Conservation (phyloP, 192 early-diverging fungal species). For the Linnemannia schmuckeri region DNA sequence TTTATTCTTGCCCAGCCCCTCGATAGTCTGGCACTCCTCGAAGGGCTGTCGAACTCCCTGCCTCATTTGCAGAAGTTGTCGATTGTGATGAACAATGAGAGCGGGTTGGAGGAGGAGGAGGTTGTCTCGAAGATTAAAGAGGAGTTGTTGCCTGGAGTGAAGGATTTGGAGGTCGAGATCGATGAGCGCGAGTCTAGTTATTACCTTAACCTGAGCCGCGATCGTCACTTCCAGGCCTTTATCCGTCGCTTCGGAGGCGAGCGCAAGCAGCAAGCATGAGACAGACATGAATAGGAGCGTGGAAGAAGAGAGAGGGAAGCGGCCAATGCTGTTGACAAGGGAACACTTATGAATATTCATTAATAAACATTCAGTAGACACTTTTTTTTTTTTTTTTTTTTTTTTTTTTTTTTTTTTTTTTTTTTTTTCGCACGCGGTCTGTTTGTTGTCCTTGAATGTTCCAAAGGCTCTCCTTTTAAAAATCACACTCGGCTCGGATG, state of each 20-base stretch:
- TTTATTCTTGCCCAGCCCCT: constrained; percentile 23
- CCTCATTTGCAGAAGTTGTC: constrained; percentile 15
- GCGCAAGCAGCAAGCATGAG: constrained; percentile 10
- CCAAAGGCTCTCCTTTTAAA: not conserved
- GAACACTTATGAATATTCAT: no score
- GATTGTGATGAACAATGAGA: constrained; percentile 16
- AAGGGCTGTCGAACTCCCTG: not conserved
- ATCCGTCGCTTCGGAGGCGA: constrained; percentile 38
- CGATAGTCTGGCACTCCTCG: constrained; percentile 24
- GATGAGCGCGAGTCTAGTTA: constrained; percentile 36
- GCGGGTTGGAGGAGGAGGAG: constrained; percentile 23
- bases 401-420: not conserved
- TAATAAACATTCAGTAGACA: no score
- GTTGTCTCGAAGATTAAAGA: constrained; percentile 15
- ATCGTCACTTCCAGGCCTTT: constrained; percentile 42
- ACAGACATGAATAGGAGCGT: not conserved
- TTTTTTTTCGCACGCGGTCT: no score
- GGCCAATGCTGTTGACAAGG: no score
- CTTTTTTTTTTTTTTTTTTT: not conserved
- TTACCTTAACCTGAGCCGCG: constrained; percentile 29
- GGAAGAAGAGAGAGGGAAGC: no score
- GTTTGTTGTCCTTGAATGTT: no score
- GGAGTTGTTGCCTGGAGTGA: not conserved
- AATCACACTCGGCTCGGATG: not conserved
- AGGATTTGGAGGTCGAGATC: constrained; percentile 17